Base-by-base conservation (phyloP, 2,329 filamentous ascomycete species). In the Colletotrichum chrysophilum region DNA sequence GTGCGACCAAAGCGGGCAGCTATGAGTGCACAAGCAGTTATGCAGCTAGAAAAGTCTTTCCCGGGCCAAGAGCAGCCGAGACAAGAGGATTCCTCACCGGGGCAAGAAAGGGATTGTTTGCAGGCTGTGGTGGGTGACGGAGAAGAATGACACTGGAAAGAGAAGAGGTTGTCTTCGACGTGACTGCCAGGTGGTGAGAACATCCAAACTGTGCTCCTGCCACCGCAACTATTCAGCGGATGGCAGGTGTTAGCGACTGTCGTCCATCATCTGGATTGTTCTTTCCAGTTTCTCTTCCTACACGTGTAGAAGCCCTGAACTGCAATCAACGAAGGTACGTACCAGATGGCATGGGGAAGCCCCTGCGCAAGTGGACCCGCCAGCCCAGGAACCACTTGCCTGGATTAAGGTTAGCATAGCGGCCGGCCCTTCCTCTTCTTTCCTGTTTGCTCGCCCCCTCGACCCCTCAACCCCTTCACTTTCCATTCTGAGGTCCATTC, bases 51-150 rank as follows among this genome's bases (percentile, higher is more conserved):
- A 68, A 48, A 72, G 5, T 30, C 32, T 48, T 67, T 55, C n/a
- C 24, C 55, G 38, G n/a, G 55, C 67, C 67, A 66, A 60, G 68
- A 48, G 16, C 28, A 52, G 21, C 3, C 61, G 58, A 73, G 70
- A 74, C 74, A 65, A 56, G 9, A 30, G 8, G 32, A 66, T 76
- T 76, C 70, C 70, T 55, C 43, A 24, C 26, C 14, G 43, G 65
- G 74, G 70, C 64, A 76, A 76, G 70, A 76, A 74, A 76, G 70
- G 70, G 70, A 74, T 74, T 76, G 74, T 64, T 65, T 60, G 58
- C 36, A 60, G 34, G 62, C 70, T 60, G 18, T 9, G 66, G 26
- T 61, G 58, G 1, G 30, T 34, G 28, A 32, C 18, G 58, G 10
- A 13, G 26, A n/a, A 32, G 32, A 64, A 56, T 56, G 48, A 30